Evolutionary conservation across 352 stramenopile genomes (phyloP), one percentile per base, ranked within the genome.

Genomic region (Globisporangium canariense): DNA sequence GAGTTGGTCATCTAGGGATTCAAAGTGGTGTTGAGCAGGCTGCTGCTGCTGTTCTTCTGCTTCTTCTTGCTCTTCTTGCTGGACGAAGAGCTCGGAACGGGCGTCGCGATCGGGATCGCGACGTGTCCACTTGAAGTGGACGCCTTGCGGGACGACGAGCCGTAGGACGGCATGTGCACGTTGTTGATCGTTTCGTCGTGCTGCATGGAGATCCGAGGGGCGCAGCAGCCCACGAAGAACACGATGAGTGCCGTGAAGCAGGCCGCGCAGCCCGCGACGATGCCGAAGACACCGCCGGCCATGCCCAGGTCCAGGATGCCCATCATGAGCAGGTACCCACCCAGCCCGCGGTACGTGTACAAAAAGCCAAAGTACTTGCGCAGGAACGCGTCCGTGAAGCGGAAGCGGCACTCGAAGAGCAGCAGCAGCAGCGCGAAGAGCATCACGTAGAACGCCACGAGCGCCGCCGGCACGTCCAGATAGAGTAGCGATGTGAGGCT

Each of bases 361-460:
- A 88, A 63, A 63, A 88, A 88, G 30, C 77, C 79, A 56, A 86
- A 88, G 66, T 88, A 86, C 16, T 70, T 64, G 32, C 73, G 79
- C 38, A 88, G 67, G 43, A 76, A 67, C 41, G 67, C 70, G 52
- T 88, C 75, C 25, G 77, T 85, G 40, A 66, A 51, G 7, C 47
- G 67, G 30, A 88, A 71, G 58, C 76, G 79, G 49, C 74, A 88
- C 55, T 88, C 79, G 45, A 79, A 88, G 34, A 76, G 73, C 30
- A 78, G 67, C 58, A 88, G 67, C 47, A 88, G 54, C 34, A 81
- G 18, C 11, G 74, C 79, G 38, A 87, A 79, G 16, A 87, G 60
- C 4, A 81, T 69, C 22, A 67, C 73, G 57, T 84, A 88, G n/a
- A 81, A 50, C 11, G 78, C 76, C 54, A 89, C 70, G n/a, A 89